Percentiles rank a stretch among this genome's conserved stretches.
Evolutionary conservation across 352 stramenopile species (phyloP).

Genomic region (Pythium utonaiense): DNA sequence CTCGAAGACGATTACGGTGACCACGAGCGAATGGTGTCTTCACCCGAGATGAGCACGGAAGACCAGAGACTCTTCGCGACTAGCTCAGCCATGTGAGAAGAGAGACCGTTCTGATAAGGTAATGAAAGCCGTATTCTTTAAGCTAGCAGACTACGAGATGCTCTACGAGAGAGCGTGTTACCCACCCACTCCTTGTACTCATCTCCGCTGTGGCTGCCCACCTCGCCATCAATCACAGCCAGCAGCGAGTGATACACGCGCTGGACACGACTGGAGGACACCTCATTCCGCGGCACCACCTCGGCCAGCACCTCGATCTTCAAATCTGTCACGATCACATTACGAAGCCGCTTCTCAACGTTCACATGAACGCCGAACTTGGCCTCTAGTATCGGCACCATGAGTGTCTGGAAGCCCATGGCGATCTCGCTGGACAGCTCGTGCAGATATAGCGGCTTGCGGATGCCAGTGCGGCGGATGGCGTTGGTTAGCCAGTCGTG

Average conservation of each 20-base stretch:
- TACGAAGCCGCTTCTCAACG: conserved; percentile 55
- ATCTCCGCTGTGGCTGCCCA: conserved; percentile 17
- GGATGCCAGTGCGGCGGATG: conserved; percentile 50
- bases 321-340: conserved; percentile 62
- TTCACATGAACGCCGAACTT: conserved; percentile 54
- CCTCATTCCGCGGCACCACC: conserved; percentile 11
- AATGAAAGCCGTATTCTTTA: conserved; percentile 33
- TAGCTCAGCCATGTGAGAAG: conserved; percentile 5
- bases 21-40: conserved; percentile 30
- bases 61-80: conserved; percentile 46
- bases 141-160: conserved; percentile 23
- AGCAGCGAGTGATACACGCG: conserved; percentile 52
- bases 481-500: conserved; percentile 74
- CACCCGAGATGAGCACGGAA: conserved; percentile 37
- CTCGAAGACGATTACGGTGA: conserved; percentile 33
- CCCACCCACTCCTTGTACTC: conserved; percentile 40
- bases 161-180: conserved; percentile 11
- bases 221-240: conserved; percentile 48
- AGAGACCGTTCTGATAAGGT: conserved; percentile 8
- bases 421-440: conserved; percentile 62
- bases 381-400: conserved; percentile 55
- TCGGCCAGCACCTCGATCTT: conserved; percentile 37
- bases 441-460: conserved; percentile 49
- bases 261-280: conserved; percentile 33
- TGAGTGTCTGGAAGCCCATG: conserved; percentile 52